Percentiles rank a stretch among this genome's conserved stretches.
Evolutionary conservation across 805 yeast species (phyloP).

Genomic region (Peterozyma toletana): DNA sequence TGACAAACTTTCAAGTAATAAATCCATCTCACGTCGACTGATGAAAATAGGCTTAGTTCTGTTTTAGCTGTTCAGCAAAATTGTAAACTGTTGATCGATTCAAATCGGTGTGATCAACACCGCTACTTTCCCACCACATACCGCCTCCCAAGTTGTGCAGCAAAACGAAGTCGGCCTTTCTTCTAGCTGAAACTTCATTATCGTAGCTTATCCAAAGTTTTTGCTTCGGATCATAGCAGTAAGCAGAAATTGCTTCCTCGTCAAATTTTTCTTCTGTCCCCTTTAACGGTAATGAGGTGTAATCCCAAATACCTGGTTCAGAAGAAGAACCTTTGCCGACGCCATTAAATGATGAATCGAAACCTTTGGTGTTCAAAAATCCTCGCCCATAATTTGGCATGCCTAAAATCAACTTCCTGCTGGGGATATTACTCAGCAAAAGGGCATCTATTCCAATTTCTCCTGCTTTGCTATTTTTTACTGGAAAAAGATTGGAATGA

Average conservation of each 20-base stretch:
- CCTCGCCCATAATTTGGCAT: constrained; percentile 79
- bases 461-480: constrained; percentile 36
- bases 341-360: constrained; percentile 32
- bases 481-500: constrained; percentile 59
- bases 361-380: constrained; percentile 23
- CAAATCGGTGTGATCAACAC: constrained; percentile 39
- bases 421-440: constrained; percentile 29
- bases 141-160: constrained; percentile 63
- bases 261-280: constrained; percentile 46
- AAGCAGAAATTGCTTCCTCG: constrained; percentile 43
- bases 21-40: no score
- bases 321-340: constrained; percentile 30
- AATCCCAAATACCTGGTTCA: constrained; percentile 45
- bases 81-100: constrained; percentile 33
- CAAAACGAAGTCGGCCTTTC: constrained; percentile 55
- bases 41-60: not conserved
- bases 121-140: constrained; percentile 93
- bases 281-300: constrained; percentile 43
- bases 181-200: constrained; percentile 38
- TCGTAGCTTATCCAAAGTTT: constrained; percentile 58
- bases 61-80: constrained; percentile 32
- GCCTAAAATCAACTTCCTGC: constrained; percentile 62
- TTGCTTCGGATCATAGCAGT: constrained; percentile 31
- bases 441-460: constrained; percentile 22
- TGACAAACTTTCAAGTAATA: no score